Conservation (phyloP, 2,329 filamentous ascomycete genomes). For the Trichocomaceae sp. region DNA sequence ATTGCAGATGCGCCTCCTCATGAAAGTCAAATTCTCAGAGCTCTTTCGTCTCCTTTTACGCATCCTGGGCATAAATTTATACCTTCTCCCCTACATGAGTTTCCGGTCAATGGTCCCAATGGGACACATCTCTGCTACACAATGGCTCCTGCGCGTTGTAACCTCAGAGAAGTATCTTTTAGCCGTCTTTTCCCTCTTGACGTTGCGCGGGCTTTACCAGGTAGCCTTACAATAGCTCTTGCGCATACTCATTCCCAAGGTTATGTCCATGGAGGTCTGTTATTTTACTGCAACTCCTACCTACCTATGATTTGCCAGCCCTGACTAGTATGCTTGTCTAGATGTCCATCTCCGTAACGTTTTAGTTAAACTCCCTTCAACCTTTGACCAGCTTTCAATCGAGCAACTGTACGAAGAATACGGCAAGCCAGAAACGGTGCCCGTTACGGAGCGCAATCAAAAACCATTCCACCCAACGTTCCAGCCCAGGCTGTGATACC, state of each 20-base stretch:
- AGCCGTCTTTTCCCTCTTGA: slow-evolving; percentile 22
- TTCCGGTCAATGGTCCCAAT: slow-evolving; percentile 24
- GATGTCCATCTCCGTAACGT: slow-evolving; percentile 23
- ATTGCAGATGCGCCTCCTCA: too few relatives aligned
- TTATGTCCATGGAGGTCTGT: slow-evolving; percentile 21
- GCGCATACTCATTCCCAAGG: slow-evolving; percentile 20
- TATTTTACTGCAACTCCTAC: neutral
- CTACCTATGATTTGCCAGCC: too few relatives aligned
- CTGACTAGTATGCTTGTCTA: neutral
- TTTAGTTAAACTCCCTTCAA: slow-evolving; percentile 14
- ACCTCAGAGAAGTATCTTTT: slow-evolving; percentile 25
- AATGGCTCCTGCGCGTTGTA: slow-evolving; percentile 20
- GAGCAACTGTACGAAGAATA: neutral
- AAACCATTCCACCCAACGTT: slow-evolving; percentile 21
- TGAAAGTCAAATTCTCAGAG: too few relatives aligned
- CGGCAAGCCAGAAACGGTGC: slow-evolving; percentile 21
- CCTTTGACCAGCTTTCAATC: slow-evolving; percentile 23
- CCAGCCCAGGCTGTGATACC: slow-evolving; percentile 23
- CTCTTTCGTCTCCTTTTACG: too few relatives aligned
- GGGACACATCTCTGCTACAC: slow-evolving; percentile 25
- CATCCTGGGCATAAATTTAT: neutral
- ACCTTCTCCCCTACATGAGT: slow-evolving; percentile 20
- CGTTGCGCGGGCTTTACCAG: slow-evolving; percentile 22
- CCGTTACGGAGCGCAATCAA: slow-evolving; percentile 20
- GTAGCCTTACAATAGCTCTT: slow-evolving; percentile 14